Evolutionary conservation across 108 stramenopile species (phyloP).

Genomic region (Hondaea fermentalgiana): DNA sequence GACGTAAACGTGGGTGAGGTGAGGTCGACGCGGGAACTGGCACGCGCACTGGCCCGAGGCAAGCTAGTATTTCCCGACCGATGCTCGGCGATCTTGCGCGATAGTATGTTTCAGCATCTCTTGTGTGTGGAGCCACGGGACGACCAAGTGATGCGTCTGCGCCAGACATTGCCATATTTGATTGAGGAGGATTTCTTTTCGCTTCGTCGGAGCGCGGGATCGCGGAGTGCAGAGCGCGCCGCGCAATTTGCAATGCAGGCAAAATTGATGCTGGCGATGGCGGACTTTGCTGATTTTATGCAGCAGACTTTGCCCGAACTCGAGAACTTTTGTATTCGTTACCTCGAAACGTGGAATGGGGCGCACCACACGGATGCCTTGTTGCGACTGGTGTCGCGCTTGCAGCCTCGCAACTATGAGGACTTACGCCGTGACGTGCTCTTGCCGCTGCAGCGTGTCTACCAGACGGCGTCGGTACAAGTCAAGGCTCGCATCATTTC

Average conservation of each 20-base stretch:
- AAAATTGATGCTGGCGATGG: not conserved
- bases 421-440: not conserved
- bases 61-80: not conserved
- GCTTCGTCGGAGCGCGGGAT: not conserved
- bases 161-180: not conserved
- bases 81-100: not conserved
- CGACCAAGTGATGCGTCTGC: conserved; percentile 4
- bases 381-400: not conserved
- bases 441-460: not conserved
- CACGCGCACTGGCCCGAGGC: not conserved
- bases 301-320: not conserved
- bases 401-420: not conserved
- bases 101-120: not conserved
- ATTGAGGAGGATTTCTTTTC: conserved; percentile 5
- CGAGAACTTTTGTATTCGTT: not conserved
- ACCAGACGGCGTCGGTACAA: not conserved
- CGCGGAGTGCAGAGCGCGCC: not conserved
- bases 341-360: not conserved
- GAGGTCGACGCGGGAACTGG: not conserved
- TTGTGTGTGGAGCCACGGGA: conserved; percentile 2
- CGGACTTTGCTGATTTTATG: conserved; percentile 1
- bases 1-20: not conserved
- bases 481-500: not conserved
- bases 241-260: not conserved
- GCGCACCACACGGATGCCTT: not conserved